phyloP scores from a whole-genome alignment of 306 rosid genomes.

The Begonia loranthoides region DNA sequence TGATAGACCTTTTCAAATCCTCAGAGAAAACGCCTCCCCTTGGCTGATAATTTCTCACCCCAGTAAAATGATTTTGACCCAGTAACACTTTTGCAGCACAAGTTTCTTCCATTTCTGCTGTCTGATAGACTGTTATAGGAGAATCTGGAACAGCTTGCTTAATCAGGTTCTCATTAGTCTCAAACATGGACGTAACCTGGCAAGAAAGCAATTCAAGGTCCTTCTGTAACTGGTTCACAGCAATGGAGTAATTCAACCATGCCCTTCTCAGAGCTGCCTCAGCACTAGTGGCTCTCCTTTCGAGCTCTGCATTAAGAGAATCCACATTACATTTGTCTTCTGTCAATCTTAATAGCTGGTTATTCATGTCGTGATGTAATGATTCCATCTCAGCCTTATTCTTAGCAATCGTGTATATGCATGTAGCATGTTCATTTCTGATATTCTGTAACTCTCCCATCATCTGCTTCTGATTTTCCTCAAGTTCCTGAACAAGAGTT shows the following conservation, averaged over 20 bases:
- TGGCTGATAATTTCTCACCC: constrained; percentile 34
- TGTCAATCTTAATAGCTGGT: constrained; percentile 44
- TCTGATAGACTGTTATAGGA: constrained; percentile 28
- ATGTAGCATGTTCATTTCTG: constrained; percentile 77
- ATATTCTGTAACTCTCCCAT: constrained; percentile 91
- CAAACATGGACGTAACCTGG: constrained; percentile 85
- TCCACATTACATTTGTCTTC: constrained; percentile 59
- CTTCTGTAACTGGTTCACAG: constrained; percentile 88
- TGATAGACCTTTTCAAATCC: constrained; percentile 65
- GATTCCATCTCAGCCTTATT: constrained; percentile 70
- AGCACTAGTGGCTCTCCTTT: constrained; percentile 71
- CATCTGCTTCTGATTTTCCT: constrained; percentile 93
- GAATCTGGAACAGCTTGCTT: constrained; percentile 70
- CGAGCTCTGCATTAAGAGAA: constrained; percentile 62
- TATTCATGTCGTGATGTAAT: constrained; percentile 69
- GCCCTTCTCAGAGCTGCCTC: constrained; percentile 97
- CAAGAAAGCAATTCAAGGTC: constrained; percentile 82
- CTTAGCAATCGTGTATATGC: constrained; percentile 72
- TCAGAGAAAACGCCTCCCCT: constrained; percentile 44
- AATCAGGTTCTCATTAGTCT: constrained; percentile 83
- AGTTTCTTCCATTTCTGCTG: constrained; percentile 26
- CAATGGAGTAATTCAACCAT: constrained; percentile 90
- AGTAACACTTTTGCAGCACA: constrained; percentile 23
- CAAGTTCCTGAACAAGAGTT: constrained; percentile 95
- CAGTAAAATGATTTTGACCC: constrained; percentile 23